Conservation (phyloP, 305 asterid genomes). For the Fraxinus latifolia region DNA sequence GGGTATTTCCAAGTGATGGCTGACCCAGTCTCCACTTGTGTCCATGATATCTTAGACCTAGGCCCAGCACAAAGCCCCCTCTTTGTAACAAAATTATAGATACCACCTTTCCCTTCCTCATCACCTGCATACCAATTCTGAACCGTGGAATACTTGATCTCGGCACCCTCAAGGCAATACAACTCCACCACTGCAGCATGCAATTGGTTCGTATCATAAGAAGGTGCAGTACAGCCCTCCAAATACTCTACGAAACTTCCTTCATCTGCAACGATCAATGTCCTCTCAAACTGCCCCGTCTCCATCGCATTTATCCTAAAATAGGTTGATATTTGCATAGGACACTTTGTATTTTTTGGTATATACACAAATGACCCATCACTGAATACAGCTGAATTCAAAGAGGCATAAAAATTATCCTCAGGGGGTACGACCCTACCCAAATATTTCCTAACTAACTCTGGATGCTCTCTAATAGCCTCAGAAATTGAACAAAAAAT, state of each 20-base stretch:
- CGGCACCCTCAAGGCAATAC: conserved; percentile 73
- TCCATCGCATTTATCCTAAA: conserved; percentile 95
- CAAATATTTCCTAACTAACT: conserved; percentile 65
- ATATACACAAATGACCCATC: conserved; percentile 94
- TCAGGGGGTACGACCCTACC: conserved; percentile 82
- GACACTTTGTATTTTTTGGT: conserved; percentile 80
- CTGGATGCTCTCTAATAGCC: conserved; percentile 81
- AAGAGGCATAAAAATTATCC: conserved; percentile 78
- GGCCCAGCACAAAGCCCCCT: conserved; percentile 83
- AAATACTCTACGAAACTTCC: conserved; percentile 89
- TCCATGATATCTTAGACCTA: conserved; percentile 86
- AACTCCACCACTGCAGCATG: conserved; percentile 95
- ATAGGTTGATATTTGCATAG: conserved; percentile 91
- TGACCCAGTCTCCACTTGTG: conserved; percentile 95
- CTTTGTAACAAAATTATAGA: conserved; percentile 83
- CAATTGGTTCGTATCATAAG: conserved; percentile 80
- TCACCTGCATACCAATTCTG: conserved; percentile 99
- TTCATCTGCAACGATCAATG: conserved; percentile 85
- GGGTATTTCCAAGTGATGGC: conserved; percentile 99
- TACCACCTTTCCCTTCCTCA: conserved; percentile 80
- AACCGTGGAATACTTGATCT: conserved; percentile 87
- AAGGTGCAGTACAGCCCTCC: conserved; percentile 97
- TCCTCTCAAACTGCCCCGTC: conserved; percentile 95
- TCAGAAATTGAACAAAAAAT: conserved; percentile 94
- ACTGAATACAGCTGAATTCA: conserved; percentile 90